Base-by-base conservation (phyloP, 1,284 basidiomycete genomes). In the Lentinus polychrous region DNA sequence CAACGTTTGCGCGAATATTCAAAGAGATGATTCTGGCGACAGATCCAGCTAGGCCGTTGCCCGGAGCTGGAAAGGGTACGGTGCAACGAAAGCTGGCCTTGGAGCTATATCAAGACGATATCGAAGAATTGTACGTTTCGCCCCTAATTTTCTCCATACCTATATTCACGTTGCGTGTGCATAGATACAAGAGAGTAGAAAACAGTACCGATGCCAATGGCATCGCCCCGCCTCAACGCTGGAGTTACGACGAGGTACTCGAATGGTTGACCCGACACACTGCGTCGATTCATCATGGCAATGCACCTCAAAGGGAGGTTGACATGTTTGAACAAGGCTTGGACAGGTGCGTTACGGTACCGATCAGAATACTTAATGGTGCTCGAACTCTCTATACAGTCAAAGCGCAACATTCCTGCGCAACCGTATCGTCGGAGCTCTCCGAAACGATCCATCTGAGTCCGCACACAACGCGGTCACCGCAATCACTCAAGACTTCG, bases 1-100 rank as follows among this genome's bases (percentile, higher is more conserved):
- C 69, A 1, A 58, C 64, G 27, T 68, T 70, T 43, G 66, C 66
- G 15, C 59, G 67, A 36, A 54, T 72, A n/a, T 69, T 68, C 56
- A 72, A 58, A 42, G 58, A 59, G 61, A 64, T 64, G 63, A 60
- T 65, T 33, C 15, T 65, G 14, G 56, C 64, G 14, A 45, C 59
- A 2, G 46, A 48, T 3, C 53, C 57, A 0, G 24, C 17, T 2
- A 63, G 60, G 35, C 58, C 56, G 18, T 56, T 65, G 32, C 49
- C 50, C 0, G 62, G 61, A 34, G 63, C 66, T 0, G 57, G 57
- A 0, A 68, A 68, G 49, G 56, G 48, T n/a, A 62, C 60, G 1
- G 43, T 52, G 5, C 54, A 59, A n/a, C 55, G 64, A 2, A 57
- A 61, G 36, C 54, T 53, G 4, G 53, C 59, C 5, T 45, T 66